These are phyloP conservation scores for Insectozyma bohioensis DNA, from an alignment of 1,139 yeast species.

Conservation along the genomic window DNA sequence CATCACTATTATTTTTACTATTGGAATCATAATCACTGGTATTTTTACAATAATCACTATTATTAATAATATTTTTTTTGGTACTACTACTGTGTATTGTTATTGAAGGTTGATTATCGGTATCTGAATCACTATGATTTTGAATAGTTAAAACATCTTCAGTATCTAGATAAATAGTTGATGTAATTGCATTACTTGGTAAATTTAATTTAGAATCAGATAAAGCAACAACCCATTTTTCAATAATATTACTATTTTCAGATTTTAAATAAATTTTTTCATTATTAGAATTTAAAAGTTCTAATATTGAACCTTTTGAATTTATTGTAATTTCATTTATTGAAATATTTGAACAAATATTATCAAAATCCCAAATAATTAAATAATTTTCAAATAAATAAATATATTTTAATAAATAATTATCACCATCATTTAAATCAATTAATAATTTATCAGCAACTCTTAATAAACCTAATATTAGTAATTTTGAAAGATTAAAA, in stretches of 20 bases:
- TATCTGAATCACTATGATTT: not conserved
- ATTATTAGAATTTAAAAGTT: conserved; percentile 1
- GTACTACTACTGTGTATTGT: too few relatives aligned
- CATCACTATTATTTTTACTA: not conserved
- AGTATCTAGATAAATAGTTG: conserved; percentile 25
- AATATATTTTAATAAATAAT: conserved; percentile 19
- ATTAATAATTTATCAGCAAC: conserved; percentile 35
- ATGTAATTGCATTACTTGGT: conserved; percentile 39
- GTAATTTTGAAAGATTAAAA: conserved; percentile 26
- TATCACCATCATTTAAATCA: conserved; percentile 8
- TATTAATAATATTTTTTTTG: too few relatives aligned
- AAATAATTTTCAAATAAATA: conserved; percentile 37
- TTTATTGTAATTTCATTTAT: conserved; percentile 10
- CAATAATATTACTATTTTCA: conserved; percentile 27
- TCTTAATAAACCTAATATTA: conserved; percentile 35
- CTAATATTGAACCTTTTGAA: conserved; percentile 10
- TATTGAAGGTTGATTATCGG: not conserved
- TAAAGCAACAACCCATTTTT: conserved; percentile 47
- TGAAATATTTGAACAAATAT: conserved; percentile 9
- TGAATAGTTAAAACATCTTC: too few relatives aligned
- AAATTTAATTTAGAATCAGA: conserved; percentile 33
- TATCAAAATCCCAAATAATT: conserved; percentile 21
- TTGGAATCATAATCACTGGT: too few relatives aligned
- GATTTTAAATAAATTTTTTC: conserved; percentile 2
- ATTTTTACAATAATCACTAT: too few relatives aligned